Percentiles rank a stretch among this genome's conserved stretches.
These are phyloP conservation scores for Aspergillus affinis DNA, from an alignment of 495 filamentous ascomycete genomes.

Conservation along the genomic window DNA sequence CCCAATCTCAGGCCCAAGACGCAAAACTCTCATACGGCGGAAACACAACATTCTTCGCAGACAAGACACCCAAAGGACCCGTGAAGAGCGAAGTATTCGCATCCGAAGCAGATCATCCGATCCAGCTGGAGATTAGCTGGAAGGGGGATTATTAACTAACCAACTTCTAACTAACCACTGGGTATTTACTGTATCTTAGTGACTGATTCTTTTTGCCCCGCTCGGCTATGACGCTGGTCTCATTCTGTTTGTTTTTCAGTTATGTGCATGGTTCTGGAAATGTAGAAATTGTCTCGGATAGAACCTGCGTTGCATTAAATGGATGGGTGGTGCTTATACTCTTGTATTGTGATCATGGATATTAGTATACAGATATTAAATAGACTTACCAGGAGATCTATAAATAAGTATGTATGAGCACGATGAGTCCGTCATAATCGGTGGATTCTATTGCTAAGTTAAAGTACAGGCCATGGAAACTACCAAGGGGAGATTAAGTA, in stretches of 20 bases:
- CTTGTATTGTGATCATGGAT: neutral
- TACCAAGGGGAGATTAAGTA: constrained; percentile 8
- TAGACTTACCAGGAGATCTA: neutral
- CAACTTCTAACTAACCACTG: neutral
- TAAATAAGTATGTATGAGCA: neutral
- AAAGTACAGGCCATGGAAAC: constrained; percentile 17
- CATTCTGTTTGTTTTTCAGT: neutral
- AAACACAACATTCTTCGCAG: constrained; percentile 57
- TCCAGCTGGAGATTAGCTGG: constrained; percentile 43
- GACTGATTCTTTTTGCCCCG: too few species aligned
- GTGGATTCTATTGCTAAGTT: constrained; percentile 18
- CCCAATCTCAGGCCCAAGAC: constrained; percentile 30
- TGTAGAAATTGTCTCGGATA: neutral
- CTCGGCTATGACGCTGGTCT: too few species aligned
- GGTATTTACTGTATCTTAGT: too few species aligned
- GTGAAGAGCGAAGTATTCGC: constrained; percentile 41
- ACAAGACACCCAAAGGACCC: constrained; percentile 53
- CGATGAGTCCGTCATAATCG: neutral
- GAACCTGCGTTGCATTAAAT: neutral
- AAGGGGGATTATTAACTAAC: constrained; percentile 7
- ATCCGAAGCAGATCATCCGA: constrained; percentile 33
- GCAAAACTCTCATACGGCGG: constrained; percentile 48
- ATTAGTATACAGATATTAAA: neutral
- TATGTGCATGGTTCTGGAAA: neutral
- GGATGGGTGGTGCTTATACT: neutral